Conservation (phyloP, 2,329 filamentous ascomycete species). For the Hawksworthiomyces lignivorus region DNA sequence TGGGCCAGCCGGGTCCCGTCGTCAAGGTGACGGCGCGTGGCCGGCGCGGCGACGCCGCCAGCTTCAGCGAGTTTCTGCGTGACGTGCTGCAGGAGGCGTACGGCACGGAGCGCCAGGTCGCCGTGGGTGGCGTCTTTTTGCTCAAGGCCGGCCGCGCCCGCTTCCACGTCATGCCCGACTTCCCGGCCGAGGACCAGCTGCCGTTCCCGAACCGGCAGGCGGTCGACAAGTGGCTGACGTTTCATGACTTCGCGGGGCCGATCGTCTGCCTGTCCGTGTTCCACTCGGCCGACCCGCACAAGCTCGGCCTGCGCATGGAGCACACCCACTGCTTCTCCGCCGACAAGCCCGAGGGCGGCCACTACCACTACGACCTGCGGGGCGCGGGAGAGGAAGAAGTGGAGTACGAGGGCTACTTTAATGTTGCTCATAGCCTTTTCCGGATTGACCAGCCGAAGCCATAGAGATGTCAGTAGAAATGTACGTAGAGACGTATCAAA, state of each 20-base stretch:
- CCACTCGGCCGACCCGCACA: constrained; percentile 31
- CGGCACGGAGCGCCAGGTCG: constrained; percentile 24
- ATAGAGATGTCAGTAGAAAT: too few relatives aligned
- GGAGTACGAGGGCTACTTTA: constrained; percentile 40
- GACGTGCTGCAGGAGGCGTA: constrained; percentile 22
- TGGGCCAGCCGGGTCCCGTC: constrained; percentile 25
- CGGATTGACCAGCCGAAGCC: constrained; percentile 13
- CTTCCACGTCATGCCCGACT: constrained; percentile 39
- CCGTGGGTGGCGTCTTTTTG: constrained; percentile 34
- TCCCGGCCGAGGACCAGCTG: constrained; percentile 20
- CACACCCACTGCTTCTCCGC: constrained; percentile 38
- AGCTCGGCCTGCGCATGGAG: constrained; percentile 34
- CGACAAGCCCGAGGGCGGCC: constrained; percentile 26
- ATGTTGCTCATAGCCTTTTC: constrained; percentile 32
- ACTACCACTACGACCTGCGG: constrained; percentile 35
- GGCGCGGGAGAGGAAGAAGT: constrained; percentile 21
- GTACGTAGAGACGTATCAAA: too few relatives aligned
- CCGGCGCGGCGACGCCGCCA: constrained; percentile 21
- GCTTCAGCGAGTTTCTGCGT: constrained; percentile 27
- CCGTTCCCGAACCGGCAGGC: constrained; percentile 23
- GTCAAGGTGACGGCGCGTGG: constrained; percentile 27
- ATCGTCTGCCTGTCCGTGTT: constrained; percentile 33
- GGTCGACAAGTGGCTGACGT: constrained; percentile 31
- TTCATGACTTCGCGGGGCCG: constrained; percentile 27
- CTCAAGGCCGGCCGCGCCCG: constrained; percentile 28